Base-by-base conservation (phyloP, 768 basidiomycete species). In the Termitomyces sp. region DNA sequence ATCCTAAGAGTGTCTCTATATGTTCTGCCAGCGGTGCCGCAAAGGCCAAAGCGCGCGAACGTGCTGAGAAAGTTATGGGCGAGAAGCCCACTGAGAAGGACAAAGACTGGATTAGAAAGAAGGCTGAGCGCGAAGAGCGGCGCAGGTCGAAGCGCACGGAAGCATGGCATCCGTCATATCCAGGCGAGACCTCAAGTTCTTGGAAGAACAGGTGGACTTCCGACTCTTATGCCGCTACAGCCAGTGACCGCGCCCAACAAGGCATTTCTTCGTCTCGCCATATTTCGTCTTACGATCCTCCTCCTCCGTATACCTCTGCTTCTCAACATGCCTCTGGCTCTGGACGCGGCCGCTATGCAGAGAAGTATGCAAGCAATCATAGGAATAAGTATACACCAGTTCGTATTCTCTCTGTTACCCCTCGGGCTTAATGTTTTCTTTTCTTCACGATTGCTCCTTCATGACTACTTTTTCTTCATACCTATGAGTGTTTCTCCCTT, bases 11-110 rank as follows among this genome's bases (percentile, higher is more conserved):
- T 26, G 38, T 38, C 20, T 30, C 36, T 30, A 32, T 58, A 28
- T 80, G 80, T 24, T 75, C 76, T 53, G 83, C 83, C 10, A 84
- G 82, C 57, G 75, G 75, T 40, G 80, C 75, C 50, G 83, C 83
- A 5, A 75, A 78, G 71, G 80, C 77, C 16, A 64, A 58, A 53
- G 71, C 70, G 53, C 69, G 66, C 36, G 69, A 59, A 65, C 70
- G 58, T 61, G 67, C 58, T 61, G 70, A 69, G 42, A 67, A 59
- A 40, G 69, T 65, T 61, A 69, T 63, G 50, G 62, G 52, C 14
- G 55, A 54, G 4, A 58, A 58, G 52, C 28, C 33, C 44, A 32
- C 20, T 18, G 50, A 51, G 35, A 51, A 51, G 10, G 55, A 65
- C 35, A 48, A 47, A 50, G 55, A 46, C 46, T 57, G 26, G 35